Conservation (phyloP, 805 yeast species). For the Wickerhamomyces ciferrii region DNA sequence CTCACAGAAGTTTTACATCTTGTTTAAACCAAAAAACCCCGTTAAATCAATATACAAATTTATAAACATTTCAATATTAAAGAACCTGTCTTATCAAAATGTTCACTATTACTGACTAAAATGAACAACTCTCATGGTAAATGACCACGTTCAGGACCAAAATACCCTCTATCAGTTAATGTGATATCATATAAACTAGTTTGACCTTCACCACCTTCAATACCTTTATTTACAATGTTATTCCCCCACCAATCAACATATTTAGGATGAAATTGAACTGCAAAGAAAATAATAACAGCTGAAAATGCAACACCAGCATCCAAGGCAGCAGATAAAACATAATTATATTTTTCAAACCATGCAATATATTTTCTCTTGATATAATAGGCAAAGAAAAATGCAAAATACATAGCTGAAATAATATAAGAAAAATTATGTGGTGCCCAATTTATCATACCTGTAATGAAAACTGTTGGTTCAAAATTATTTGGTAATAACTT, state of each 20-base stretch:
- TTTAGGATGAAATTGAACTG: constrained; percentile 34
- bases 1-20: too few species aligned
- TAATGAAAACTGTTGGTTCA: constrained; percentile 44
- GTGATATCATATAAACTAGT: constrained; percentile 11
- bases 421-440: constrained; percentile 40
- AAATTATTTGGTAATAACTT: constrained; percentile 23
- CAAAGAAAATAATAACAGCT: constrained; percentile 41
- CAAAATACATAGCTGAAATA: constrained; percentile 20
- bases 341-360: constrained; percentile 45
- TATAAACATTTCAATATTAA: too few species aligned
- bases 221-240: constrained; percentile 25
- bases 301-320: constrained; percentile 58
- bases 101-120: too few species aligned
- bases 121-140: too few species aligned
- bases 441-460: constrained; percentile 41
- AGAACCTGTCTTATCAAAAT: too few species aligned
- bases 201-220: constrained; percentile 25
- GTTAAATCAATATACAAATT: too few species aligned
- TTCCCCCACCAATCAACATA: constrained; percentile 62
- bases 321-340: constrained; percentile 47
- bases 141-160: too few species aligned
- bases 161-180: too few species aligned
- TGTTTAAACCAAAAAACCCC: too few species aligned
- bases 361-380: constrained; percentile 32
- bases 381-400: constrained; percentile 40